Base-by-base conservation (phyloP, 192 early-diverging fungal genomes). In the Entomortierella parvispora region DNA sequence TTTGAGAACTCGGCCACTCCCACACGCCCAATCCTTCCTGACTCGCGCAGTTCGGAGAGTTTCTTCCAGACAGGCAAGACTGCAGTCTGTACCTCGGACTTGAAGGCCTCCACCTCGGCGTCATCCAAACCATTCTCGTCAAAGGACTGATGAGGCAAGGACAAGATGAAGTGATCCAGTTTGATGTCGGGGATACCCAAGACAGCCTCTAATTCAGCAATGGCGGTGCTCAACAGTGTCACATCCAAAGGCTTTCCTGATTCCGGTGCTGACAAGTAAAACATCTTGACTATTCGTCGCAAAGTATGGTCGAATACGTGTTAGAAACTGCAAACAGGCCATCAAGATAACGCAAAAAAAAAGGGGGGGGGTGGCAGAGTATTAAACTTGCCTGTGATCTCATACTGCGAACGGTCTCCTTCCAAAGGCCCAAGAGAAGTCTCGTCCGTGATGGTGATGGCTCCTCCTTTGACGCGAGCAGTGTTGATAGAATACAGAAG, bases 1-100 rank as follows among this genome's bases (percentile, higher is more conserved):
- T 72, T 65, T 0, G 74, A 74, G 45, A 82, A 82, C 32, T 86
- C 85, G 14, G 82, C 80, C 15, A 86, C 83, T 22, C 85, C 85
- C 26, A 86, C 50, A 25, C 71, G 70, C 17, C 69, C 74, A 33
- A 84, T 79, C 3, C 60, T 29, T n/a, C 81, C 83, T 7, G 61
- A 40, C 26, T 64, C 34, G 50, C 76, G 72, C 62, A 71, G 56
- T 15, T 58, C 50, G 20, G 82, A 80, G 2, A 80, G 54, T 40
- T 58, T 56, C 26, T 58, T 45, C 68, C 69, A 72, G 14, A 71
- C 57, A 26, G 69, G 68, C 49, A 80, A 40, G 10, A 67, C 62
- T 0, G 26, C 9, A 2, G 56, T 55, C 40, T 68, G 48, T n/a
- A 71, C 46, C 43, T 59, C 64, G 2, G 22, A n/a, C 31, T 44